Base-by-base conservation (phyloP, 805 yeast genomes). In the Candida sithepensis region DNA sequence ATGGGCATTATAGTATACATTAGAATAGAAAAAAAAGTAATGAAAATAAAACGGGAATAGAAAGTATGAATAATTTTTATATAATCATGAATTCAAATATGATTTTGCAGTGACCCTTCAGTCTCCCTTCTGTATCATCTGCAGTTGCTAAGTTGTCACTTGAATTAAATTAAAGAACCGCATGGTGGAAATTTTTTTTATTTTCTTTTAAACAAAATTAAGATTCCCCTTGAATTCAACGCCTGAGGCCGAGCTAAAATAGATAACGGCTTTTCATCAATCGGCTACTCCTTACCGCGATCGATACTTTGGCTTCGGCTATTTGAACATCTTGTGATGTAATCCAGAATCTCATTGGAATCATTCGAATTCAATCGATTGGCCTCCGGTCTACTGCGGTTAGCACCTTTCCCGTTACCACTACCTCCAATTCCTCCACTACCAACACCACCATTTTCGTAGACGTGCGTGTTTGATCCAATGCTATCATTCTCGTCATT, bases 281-380 rank as follows among this genome's bases (percentile, higher is more conserved):
- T 30, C 16, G 16, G 16, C 14, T 30, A 30, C 34, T 30, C 34
- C 14, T 30, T 30, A 7, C 34, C 34, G 4, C 32, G 26, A 13
- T 44, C 51, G 12, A 38, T 44, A 42, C 50, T 41, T 34, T 47
- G 54, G n/a, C 48, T 46, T 22, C 56, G 44, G 41, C 50, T 44
- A 23, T 36, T 45, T 2, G 39, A 36, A 24, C 47, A 44, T 13
- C 48, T 48, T 13, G 49, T 33, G 21, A 55, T 44, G 28, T 55
- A 55, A 39, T 44, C 46, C 22, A 48, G 39, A 42, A 53, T 45
- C 37, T 55, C 57, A 36, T 49, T 45, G 4, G 59, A 55, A 36
- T 55, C 59, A 22, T 48, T 53, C n/a, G 56, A 55, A 38, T 55
- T 51, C 43, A 53, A 30, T 41, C 59, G 38, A 20, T 44, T 44